Conservation (phyloP, 371 early-diverging fungal species). For the Mucor velutinosus region DNA sequence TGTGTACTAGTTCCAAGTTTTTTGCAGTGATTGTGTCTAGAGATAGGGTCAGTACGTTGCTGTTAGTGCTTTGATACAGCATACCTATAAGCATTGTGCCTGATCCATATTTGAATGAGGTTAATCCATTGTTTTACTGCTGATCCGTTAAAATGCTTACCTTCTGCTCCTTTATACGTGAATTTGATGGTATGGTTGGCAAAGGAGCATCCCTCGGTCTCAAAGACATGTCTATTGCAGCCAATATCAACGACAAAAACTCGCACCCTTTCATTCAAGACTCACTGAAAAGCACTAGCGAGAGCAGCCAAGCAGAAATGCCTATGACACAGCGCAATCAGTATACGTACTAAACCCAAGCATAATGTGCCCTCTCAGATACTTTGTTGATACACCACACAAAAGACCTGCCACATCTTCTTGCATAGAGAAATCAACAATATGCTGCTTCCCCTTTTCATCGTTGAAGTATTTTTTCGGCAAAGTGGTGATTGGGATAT, state of each 20-base stretch:
- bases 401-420: conserved; percentile 44
- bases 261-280: neutral
- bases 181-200: conserved; percentile 63
- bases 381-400: conserved; percentile 51
- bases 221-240: conserved; percentile 59
- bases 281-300: conserved; percentile 55
- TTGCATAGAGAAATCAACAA: conserved; percentile 50
- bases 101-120: neutral
- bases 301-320: conserved; percentile 60
- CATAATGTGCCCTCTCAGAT: neutral
- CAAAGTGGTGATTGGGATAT: conserved; percentile 46
- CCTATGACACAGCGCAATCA: conserved; percentile 21
- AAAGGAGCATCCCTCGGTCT: conserved; percentile 53
- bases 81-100: conserved; percentile 67
- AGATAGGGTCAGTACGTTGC: neutral
- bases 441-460: conserved; percentile 47
- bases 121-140: neutral
- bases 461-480: conserved; percentile 66
- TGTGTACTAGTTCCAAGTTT: conserved; percentile 69
- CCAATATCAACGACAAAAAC: too few species aligned
- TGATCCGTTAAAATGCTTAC: neutral
- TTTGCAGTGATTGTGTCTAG: conserved; percentile 56
- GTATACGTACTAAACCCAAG: neutral
- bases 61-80: neutral
- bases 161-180: conserved; percentile 63